Conservation (phyloP, 352 stramenopile species). For the Phytophthora nicotianae region DNA sequence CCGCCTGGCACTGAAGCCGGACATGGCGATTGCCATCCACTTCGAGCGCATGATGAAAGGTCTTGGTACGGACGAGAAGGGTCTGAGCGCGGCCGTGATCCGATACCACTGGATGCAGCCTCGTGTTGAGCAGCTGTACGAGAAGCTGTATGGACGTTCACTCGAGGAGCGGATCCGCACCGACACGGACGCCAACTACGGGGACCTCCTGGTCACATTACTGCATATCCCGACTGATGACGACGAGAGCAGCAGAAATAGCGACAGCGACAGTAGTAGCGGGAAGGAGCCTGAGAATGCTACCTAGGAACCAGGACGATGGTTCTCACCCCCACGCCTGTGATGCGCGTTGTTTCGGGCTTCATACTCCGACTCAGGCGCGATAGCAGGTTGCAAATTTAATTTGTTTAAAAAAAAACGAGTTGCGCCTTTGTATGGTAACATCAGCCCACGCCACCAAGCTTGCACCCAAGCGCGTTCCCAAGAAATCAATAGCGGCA, state of each 20-base stretch:
- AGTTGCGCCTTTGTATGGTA: too few species aligned
- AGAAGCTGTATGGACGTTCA: slow-evolving; percentile 45
- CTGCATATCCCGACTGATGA: slow-evolving; percentile 40
- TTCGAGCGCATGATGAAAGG: slow-evolving; percentile 69
- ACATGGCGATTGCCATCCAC: slow-evolving; percentile 51
- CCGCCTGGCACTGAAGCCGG: slow-evolving; percentile 54
- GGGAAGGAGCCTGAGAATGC: slow-evolving; percentile 9
- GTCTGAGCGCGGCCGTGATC: slow-evolving; percentile 54
- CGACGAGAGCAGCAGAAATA: not conserved
- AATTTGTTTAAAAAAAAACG: too few species aligned
- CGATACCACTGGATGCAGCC: slow-evolving; percentile 59
- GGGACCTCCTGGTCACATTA: slow-evolving; percentile 53
- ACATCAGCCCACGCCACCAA: not conserved
- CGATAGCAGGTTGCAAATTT: not conserved
- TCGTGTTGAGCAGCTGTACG: slow-evolving; percentile 45
- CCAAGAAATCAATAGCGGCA: too few species aligned
- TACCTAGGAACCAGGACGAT: slow-evolving; percentile 1
- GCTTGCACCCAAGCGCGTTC: too few species aligned
- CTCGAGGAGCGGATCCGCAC: slow-evolving; percentile 61
- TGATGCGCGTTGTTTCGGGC: too few species aligned
- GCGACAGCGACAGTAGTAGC: slow-evolving; percentile 3
- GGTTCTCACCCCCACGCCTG: too few species aligned
- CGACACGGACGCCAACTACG: slow-evolving; percentile 64
- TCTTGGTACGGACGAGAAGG: slow-evolving; percentile 62
- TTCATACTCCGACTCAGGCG: too few species aligned